A percentile compares a stretch with the other conserved stretches of the same genome.
These are phyloP conservation scores for Trifolium fragiferum DNA, from an alignment of 306 rosid species.

Conservation along the genomic window DNA sequence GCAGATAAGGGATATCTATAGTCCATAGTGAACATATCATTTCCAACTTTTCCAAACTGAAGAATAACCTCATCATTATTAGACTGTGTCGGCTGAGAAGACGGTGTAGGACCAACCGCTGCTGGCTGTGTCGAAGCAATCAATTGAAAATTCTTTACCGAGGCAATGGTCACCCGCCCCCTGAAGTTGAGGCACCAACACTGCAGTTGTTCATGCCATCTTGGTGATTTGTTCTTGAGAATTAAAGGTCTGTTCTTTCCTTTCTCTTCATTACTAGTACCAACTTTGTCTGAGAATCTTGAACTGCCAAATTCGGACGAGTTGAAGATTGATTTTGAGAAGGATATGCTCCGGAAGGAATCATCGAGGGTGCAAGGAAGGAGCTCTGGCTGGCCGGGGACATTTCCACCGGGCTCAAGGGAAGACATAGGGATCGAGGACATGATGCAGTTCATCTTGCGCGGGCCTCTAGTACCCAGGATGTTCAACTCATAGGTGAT, in stretches of 20 bases:
- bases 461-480: constrained; percentile 87
- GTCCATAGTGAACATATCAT: constrained; percentile 94
- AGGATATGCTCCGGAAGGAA: constrained; percentile 81
- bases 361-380: constrained; percentile 75
- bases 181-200: constrained; percentile 94
- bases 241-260: constrained; percentile 66
- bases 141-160: constrained; percentile 89
- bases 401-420: constrained; percentile 72
- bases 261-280: constrained; percentile 53
- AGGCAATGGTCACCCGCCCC: constrained; percentile 91
- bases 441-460: constrained; percentile 87
- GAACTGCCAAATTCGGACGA: constrained; percentile 74
- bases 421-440: constrained; percentile 71
- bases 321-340: constrained; percentile 65
- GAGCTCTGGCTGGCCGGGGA: constrained; percentile 85
- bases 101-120: constrained; percentile 51
- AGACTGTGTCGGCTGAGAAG: constrained; percentile 58
- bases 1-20: constrained; percentile 89
- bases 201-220: constrained; percentile 94
- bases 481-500: constrained; percentile 83
- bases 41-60: constrained; percentile 90
- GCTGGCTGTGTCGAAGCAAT: constrained; percentile 66
- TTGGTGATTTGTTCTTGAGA: constrained; percentile 86
- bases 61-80: constrained; percentile 90
- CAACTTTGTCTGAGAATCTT: constrained; percentile 68